Base-by-base conservation (phyloP, 2,329 filamentous ascomycete species). In the Thelonectria blattea region DNA sequence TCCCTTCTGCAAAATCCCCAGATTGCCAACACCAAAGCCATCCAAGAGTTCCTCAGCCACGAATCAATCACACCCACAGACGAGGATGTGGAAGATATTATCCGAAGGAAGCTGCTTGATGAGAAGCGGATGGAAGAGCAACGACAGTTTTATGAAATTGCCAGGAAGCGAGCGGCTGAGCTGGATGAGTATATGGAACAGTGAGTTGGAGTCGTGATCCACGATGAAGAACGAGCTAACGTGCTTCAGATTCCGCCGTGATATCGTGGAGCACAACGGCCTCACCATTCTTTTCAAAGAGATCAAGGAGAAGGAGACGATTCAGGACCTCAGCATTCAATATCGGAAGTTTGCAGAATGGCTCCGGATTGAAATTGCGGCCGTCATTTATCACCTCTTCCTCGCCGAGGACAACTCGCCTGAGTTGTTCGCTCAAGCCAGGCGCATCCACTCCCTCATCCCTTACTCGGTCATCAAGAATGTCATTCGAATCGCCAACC, bases 261-360 rank as follows among this genome's bases (percentile, higher is more conserved):
- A 89, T 67, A 88, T 88, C 58, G 81, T 88, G n/a, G 85, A 88
- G 69, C 79, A 79, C 61, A 92, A 97, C 74, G 95, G 95, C 9
- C 84, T 99, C 42, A 96, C 94, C 0, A 94, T 91, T 74, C 84
- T 99, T 1, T 98, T 99, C 77, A 85, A 90, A 59, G 95, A 98
- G 74, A 96, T 99, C 75, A 91, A 91, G 70, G 89, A 93, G 57
- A 98, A 98, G 79, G 84, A 91, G 61, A 92, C 86, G 4, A 94
- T 99, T 54, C 85, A 87, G 65, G 92, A 97, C 68, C 84, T 99
- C 54, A 96, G 92, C 72, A 89, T 96, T 11, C 93, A 98, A 74
- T 98, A 98, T 75, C 91, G 95, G 72, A 99, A 98, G 75, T 98
- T 99, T 73, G 94, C 94, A 17, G 95, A 99, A 76, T 99, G 95